phyloP scores from a whole-genome alignment of 1,284 basidiomycete genomes.

The Sparassis latifolia region DNA sequence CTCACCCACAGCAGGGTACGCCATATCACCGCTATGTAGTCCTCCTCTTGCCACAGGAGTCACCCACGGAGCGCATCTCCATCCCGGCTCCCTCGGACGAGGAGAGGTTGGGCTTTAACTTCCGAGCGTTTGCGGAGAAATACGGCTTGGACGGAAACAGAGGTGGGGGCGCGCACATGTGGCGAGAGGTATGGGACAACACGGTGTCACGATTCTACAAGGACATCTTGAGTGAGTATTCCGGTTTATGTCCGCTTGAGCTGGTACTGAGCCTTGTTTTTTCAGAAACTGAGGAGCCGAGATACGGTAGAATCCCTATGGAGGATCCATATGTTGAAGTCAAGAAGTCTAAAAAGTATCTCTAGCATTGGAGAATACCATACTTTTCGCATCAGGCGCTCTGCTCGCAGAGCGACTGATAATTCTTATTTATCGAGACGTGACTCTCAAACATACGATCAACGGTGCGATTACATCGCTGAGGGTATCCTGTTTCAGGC shows the following conservation, averaged over 20 bases:
- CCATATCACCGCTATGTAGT: conserved; percentile 83
- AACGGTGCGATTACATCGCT: too few species aligned
- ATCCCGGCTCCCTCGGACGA: conserved; percentile 30
- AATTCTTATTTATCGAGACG: too few species aligned
- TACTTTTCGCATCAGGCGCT: not conserved
- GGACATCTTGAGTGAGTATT: conserved; percentile 59
- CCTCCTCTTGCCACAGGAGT: conserved; percentile 68
- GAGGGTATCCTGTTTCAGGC: too few species aligned
- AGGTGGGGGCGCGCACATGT: conserved; percentile 80
- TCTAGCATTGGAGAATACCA: conserved; percentile 14
- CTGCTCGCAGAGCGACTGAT: too few species aligned
- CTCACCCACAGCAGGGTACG: conserved; percentile 82
- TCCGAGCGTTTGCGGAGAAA: conserved; percentile 53
- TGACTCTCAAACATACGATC: too few species aligned
- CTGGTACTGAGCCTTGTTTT: conserved; percentile 7
- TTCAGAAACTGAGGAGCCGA: conserved; percentile 56
- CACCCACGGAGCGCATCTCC: conserved; percentile 29
- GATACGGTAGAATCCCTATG: conserved; percentile 51
- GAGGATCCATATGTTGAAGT: conserved; percentile 47
- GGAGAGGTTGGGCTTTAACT: conserved; percentile 54
- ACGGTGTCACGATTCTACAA: conserved; percentile 62
- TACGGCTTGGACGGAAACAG: conserved; percentile 46
- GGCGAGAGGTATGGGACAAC: conserved; percentile 72
- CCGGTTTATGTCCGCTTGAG: not conserved
- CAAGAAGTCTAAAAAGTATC: conserved; percentile 49